Evolutionary conservation across 2,329 filamentous ascomycete genomes (phyloP).

Genomic region (Ophiostoma sp.): DNA sequence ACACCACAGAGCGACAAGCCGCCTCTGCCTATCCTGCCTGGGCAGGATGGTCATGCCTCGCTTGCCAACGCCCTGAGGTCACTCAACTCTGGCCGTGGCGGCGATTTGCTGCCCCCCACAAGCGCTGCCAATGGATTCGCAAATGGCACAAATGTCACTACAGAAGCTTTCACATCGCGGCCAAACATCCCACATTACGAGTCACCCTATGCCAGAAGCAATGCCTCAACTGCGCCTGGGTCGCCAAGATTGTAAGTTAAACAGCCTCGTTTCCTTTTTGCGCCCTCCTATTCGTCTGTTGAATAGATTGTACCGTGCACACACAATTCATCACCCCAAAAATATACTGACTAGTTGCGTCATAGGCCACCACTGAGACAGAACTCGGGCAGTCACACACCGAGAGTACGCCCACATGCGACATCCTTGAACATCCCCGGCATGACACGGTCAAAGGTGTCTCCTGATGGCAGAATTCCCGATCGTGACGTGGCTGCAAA

Average conservation of each 20-base stretch:
- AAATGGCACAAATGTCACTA: slow-evolving; percentile 38
- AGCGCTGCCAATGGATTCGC: background rate
- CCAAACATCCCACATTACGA: slow-evolving; percentile 39
- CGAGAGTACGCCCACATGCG: slow-evolving; percentile 72
- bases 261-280: slow-evolving; percentile 8
- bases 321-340: slow-evolving; percentile 18
- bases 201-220: slow-evolving; percentile 52
- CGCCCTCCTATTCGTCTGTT: background rate
- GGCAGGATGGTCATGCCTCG: slow-evolving; percentile 25
- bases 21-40: slow-evolving; percentile 30
- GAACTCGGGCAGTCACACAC: slow-evolving; percentile 71
- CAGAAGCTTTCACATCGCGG: slow-evolving; percentile 32
- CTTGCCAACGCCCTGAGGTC: slow-evolving; percentile 35
- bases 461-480: slow-evolving; percentile 89
- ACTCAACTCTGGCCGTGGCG: slow-evolving; percentile 27
- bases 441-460: slow-evolving; percentile 90
- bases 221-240: slow-evolving; percentile 53
- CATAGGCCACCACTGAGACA: slow-evolving; percentile 62
- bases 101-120: slow-evolving; percentile 5
- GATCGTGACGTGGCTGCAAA: slow-evolving; percentile 93
- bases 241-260: slow-evolving; percentile 56
- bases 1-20: slow-evolving; percentile 26
- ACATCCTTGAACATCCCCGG: slow-evolving; percentile 96
- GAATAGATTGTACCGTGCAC: background rate
- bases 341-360: slow-evolving; percentile 17